Evolutionary conservation across 78 protist species (phyloP), one percentile per base, ranked within the genome.

Genomic region (Monosiga brevicollis): DNA sequence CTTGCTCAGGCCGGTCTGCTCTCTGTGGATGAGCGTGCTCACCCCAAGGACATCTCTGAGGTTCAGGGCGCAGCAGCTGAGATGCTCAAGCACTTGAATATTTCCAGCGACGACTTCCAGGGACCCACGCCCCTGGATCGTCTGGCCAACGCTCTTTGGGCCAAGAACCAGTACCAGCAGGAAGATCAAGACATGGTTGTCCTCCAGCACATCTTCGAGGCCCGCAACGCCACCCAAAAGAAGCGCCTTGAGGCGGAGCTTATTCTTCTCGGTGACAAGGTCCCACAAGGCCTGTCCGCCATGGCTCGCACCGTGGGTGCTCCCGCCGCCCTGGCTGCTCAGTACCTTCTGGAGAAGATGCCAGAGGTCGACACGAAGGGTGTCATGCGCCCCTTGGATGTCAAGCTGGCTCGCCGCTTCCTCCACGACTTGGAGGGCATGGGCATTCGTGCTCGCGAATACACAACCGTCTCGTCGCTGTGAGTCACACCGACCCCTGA

Each of bases 221-320:
- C 29, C 49, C 20, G 79, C 83, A 36, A 10, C 25, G n/a, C 25
- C 54, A 41, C 2, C 34, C 26, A 79, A 42, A 23, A 73, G 85
- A 79, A 71, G 79, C 23, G 10, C 32, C 43, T 0, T 35, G 70
- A 80, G 37, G 73, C 85, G 25, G 70, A 29, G 32, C 78, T 82
- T 32, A 9, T 32, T 22, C 32, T 20, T 38, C 29, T 76, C 42
- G 87, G 54, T 3, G 84, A 42, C 74, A 38, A 70, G 34, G 29
- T 36, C 42, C 83, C 83, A 35, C 6, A 35, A 15, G 88, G 83
- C 25, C 23, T 0, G 23, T 24, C 88, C 32, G 88, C 88, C 55
- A 85, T 85, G 88, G 83, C 88, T 73, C 10, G 9, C 43, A 85
- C 88, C 40, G 88, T 85, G 24, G 88, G 79, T 29, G 22, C 78